Percentiles rank a stretch among this genome's conserved stretches.
Conservation (phyloP, 2,329 filamentous ascomycete genomes). For the Lachnellula arida region DNA sequence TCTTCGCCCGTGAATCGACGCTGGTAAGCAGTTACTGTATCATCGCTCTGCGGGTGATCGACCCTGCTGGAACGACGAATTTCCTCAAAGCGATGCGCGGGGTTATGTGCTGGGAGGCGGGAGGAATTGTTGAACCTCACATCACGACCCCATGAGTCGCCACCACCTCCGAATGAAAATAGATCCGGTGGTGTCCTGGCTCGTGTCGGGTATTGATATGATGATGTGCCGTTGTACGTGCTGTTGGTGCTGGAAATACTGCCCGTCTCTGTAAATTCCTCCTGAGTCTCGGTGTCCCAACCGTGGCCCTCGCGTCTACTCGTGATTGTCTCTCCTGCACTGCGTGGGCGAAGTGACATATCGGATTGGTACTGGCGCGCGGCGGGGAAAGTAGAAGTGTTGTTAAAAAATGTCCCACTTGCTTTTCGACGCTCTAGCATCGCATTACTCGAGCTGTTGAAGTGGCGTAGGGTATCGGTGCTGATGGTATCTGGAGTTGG, state of each 20-base stretch:
- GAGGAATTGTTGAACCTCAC: constrained; percentile 21
- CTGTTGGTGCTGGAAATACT: constrained; percentile 22
- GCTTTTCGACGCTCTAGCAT: constrained; percentile 24
- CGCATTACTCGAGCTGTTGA: constrained; percentile 48
- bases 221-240: constrained; percentile 15
- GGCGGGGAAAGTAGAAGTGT: constrained; percentile 18
- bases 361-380: constrained; percentile 20
- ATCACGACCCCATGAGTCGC: constrained; percentile 24
- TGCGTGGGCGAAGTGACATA: constrained; percentile 26
- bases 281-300: constrained; percentile 32
- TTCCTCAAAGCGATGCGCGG: constrained; percentile 13
- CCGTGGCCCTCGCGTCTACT: constrained; percentile 32
- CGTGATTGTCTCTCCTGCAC: constrained; percentile 32
- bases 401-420: constrained; percentile 18
- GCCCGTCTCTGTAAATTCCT: constrained; percentile 25
- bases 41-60: constrained; percentile 19
- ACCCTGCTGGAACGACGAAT: constrained; percentile 17
- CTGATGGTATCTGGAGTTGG: constrained; percentile 34
- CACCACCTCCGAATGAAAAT: constrained; percentile 9
- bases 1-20: neutral
- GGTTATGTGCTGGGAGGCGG: constrained; percentile 15
- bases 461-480: constrained; percentile 36
- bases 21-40: constrained; percentile 9
- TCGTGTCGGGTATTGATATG: constrained; percentile 11
- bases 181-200: constrained; percentile 13